Conservation (phyloP, 352 stramenopile species). For the Globisporangium takayamanum region DNA sequence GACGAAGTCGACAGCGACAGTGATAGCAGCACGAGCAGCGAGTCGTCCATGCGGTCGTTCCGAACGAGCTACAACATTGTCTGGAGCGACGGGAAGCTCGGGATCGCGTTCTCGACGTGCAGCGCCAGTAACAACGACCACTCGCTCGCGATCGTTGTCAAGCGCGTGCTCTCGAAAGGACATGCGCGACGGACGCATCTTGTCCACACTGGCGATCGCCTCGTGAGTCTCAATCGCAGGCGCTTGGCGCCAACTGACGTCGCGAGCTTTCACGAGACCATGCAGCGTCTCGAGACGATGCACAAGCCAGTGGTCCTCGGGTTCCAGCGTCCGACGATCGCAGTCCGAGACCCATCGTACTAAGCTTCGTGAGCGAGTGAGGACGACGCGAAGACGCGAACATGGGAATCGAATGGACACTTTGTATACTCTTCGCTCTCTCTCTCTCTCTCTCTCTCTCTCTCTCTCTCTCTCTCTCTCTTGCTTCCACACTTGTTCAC, state of each 20-base stretch:
- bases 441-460: too few species aligned
- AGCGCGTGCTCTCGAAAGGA: conserved; percentile 22
- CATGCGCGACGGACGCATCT: conserved; percentile 28
- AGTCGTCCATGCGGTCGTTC: conserved; percentile 4
- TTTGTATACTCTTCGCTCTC: too few species aligned
- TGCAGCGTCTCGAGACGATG: conserved; percentile 23
- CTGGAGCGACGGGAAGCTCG: conserved; percentile 31
- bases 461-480: too few species aligned
- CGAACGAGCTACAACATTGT: conserved; percentile 30
- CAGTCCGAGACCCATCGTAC: conserved; percentile 11
- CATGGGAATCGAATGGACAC: too few species aligned
- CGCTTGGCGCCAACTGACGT: conserved; percentile 19
- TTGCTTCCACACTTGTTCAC: too few species aligned
- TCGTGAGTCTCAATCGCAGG: conserved; percentile 32
- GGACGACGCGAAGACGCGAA: too few species aligned
- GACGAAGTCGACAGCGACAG: conserved; percentile 3
- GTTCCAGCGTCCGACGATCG: conserved; percentile 28
- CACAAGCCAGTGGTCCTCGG: conserved; percentile 31
- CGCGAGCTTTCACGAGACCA: conserved; percentile 29
- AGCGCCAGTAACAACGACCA: conserved; percentile 24
- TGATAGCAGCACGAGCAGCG: neutral
- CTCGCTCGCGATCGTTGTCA: conserved; percentile 37
- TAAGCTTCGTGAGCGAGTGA: neutral
- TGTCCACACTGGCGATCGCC: conserved; percentile 30
- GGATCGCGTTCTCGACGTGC: conserved; percentile 38